Base-by-base conservation (phyloP, 2,329 filamentous ascomycete species). In the Colletotrichum zoysiae region DNA sequence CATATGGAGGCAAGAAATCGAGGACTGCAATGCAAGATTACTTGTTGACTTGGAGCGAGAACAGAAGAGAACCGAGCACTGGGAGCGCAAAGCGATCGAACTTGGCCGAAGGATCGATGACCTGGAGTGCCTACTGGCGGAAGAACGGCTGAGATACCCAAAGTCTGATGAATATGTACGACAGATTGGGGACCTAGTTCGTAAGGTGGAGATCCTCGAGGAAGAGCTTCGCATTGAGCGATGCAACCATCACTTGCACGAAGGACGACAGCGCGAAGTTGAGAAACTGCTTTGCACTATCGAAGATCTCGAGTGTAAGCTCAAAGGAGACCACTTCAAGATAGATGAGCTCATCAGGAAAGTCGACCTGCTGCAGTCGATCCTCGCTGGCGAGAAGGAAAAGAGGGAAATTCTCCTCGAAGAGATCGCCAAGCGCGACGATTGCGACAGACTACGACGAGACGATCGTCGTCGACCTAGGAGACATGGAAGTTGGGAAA, bases 11-110 rank as follows among this genome's bases (percentile, higher is more conserved):
- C 46, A 65, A 35, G 70, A 70, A 6, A 56, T 70, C 6, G 70
- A 72, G 38, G 70, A 60, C 40, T 66, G 70, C 18, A 64, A 70
- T 42, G 53, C 59, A 50, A 60, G 66, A 38, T 40, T 72, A 11
- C 35, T 70, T 0, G 88, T 97, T 40, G 96, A 99, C 77, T 88
- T 99, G 9, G 96, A 98, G 78, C 95, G 94, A 75, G 95, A 98
- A 80, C 92, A 95, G 75, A 97, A 96, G 79, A 91, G 94, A 18
- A 95, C 98, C 75, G 96, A 98, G 80, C 96, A 99, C 80, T 99
- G 96, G 96, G 98, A 98, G 95, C 90, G 96, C 51, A 94, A 94
- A 42, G 70, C 70, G 18, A 48, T 57, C 30, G 70, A 72, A 20
- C 44, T 72, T 9, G 65, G 57, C 33, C 59, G 66, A 2, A 57